phyloP scores from a whole-genome alignment of 805 yeast species.

The Ogataea paraovalis region DNA sequence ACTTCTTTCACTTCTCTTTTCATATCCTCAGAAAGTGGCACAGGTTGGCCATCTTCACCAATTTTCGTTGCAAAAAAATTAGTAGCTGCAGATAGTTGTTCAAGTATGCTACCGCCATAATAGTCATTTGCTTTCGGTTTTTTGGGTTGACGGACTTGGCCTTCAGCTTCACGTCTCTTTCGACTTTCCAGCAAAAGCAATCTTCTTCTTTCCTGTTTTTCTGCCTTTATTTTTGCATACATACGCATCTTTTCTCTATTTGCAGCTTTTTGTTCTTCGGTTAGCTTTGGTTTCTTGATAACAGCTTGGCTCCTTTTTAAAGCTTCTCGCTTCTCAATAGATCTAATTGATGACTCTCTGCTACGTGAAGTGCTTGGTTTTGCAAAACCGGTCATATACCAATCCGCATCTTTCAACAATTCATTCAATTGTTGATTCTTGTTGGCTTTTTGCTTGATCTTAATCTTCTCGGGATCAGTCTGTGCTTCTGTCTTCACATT shows the following conservation, averaged over 20 bases:
- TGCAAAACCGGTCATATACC: background rate
- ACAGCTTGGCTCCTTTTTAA: background rate
- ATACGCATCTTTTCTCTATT: background rate
- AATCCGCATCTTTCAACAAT: background rate
- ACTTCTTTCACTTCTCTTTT: constrained; percentile 15
- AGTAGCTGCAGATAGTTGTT: constrained; percentile 24
- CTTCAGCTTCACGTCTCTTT: too few relatives aligned
- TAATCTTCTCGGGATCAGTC: background rate
- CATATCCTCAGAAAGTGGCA: background rate
- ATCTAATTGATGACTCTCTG: background rate
- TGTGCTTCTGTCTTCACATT: too few relatives aligned
- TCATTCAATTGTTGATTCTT: background rate
- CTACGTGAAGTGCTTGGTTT: background rate
- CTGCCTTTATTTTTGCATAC: background rate
- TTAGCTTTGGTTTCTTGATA: constrained; percentile 1
- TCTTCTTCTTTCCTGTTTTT: background rate
- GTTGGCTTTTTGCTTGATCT: background rate
- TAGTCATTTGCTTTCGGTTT: constrained; percentile 11
- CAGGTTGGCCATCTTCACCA: constrained; percentile 8
- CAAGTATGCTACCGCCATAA: constrained; percentile 10
- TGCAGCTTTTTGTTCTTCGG: constrained; percentile 1
- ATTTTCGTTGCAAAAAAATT: constrained; percentile 20
- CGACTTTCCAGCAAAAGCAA: background rate
- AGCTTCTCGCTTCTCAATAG: background rate
- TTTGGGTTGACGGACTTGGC: too few relatives aligned